Evolutionary conservation across 257 asterid species (phyloP).

Genomic region (Jacaranda mimosifolia): DNA sequence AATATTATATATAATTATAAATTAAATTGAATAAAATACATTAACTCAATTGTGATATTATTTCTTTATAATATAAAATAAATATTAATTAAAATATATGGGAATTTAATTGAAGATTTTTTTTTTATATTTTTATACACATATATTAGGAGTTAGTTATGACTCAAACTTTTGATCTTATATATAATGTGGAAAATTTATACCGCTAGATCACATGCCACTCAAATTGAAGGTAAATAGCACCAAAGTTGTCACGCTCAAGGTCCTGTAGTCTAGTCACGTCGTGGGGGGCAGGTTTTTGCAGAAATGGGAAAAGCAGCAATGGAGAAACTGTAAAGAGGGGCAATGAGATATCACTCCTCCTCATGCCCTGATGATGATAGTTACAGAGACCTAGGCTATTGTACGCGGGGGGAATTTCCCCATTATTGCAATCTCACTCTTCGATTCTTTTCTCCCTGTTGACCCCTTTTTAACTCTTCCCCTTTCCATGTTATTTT

Average conservation of each 20-base stretch:
- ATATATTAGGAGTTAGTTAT: too few relatives aligned
- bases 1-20: too few relatives aligned
- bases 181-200: too few relatives aligned
- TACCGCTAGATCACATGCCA: too few relatives aligned
- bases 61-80: too few relatives aligned
- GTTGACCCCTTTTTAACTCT: slow-evolving; percentile 12
- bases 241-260: slow-evolving; percentile 42
- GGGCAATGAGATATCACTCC: slow-evolving; percentile 45
- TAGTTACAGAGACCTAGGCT: slow-evolving; percentile 52
- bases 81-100: too few relatives aligned
- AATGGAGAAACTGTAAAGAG: slow-evolving; percentile 22
- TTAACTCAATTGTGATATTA: too few relatives aligned
- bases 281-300: slow-evolving; percentile 51
- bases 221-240: not conserved
- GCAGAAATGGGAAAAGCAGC: slow-evolving; percentile 60
- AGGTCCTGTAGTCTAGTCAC: slow-evolving; percentile 64
- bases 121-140: too few relatives aligned
- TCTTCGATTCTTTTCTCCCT: not conserved
- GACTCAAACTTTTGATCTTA: too few relatives aligned
- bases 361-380: slow-evolving; percentile 48
- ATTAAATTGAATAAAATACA: too few relatives aligned
- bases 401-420: slow-evolving; percentile 28
- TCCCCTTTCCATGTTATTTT: not conserved
- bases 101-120: too few relatives aligned
- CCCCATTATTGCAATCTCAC: slow-evolving; percentile 35